A percentile compares a stretch with the other conserved stretches of the same genome.
These are phyloP conservation scores for Alnus glutinosa DNA, from an alignment of 306 rosid species.

Conservation along the genomic window DNA sequence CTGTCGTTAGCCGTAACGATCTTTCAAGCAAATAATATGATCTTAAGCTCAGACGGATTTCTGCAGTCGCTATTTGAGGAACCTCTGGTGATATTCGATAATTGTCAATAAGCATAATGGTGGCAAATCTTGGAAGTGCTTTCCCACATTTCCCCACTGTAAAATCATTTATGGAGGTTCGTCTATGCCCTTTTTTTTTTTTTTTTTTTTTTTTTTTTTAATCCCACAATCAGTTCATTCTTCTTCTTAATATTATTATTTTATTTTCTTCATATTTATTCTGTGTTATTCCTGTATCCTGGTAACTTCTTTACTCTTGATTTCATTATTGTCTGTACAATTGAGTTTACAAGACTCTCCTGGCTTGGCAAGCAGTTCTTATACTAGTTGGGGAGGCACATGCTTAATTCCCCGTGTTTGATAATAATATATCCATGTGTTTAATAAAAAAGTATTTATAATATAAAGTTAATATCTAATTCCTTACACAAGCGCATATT, in stretches of 20 bases:
- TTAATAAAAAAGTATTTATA: too few species aligned
- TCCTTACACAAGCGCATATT: too few species aligned
- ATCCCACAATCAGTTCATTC: slow-evolving; percentile 21
- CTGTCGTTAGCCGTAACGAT: slow-evolving; percentile 14
- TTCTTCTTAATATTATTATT: neutral
- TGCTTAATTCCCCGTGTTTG: too few species aligned
- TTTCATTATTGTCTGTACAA: too few species aligned
- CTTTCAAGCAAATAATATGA: slow-evolving; percentile 22
- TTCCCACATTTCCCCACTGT: neutral
- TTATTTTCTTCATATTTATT: neutral
- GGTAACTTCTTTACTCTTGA: too few species aligned
- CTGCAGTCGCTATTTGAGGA: slow-evolving; percentile 24
- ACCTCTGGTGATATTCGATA: slow-evolving; percentile 16
- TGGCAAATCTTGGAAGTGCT: slow-evolving; percentile 2
- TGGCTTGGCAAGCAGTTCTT: too few species aligned
- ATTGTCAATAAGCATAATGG: slow-evolving; percentile 6
- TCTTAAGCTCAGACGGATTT: slow-evolving; percentile 23
- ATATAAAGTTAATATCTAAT: too few species aligned
- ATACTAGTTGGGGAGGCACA: too few species aligned
- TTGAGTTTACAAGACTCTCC: too few species aligned
- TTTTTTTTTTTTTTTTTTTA: neutral
- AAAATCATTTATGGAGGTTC: neutral
- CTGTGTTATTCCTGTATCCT: neutral
- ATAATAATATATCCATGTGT: too few species aligned
- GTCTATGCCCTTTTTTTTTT: too few species aligned